Evolutionary conservation across 2,329 filamentous ascomycete genomes (phyloP), one percentile per base, ranked within the genome.

Genomic region (Ophioceras dolichostomum): DNA sequence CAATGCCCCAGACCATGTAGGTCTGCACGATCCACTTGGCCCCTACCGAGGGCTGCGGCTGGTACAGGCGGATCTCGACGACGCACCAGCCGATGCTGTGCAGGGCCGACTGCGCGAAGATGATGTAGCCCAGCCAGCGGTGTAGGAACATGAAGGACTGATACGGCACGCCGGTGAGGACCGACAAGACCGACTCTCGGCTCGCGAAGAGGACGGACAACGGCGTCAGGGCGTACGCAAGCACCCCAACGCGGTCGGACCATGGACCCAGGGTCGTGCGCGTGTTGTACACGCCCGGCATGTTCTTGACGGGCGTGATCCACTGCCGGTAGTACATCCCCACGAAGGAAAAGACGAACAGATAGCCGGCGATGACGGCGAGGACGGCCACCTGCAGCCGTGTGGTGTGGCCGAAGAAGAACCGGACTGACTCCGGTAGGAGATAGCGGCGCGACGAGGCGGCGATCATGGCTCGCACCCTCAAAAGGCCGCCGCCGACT

Each of bases 111-210:
- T 87, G 82, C 1, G 73, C 52, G 38, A 83, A 71, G 44, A 88
- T 84, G 48, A 87, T 66, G 43, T 80, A 79, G 6, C 83, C 82
- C 0, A 79, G 60, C 82, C 82, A 87, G 22, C 80, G 76, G 53
- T 86, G 82, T 16, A 87, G 60, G 50, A 87, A 87, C 55, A 82
- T 79, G 65, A 87, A 85, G 48, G 71, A 74, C 46, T 86, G 81
- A 49, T 85, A 84, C 0, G 83, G 80, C 1, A 87, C 64, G 2
- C 83, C 82, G 0, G 81, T 87, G 34, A 84, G 54, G 12, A 82
- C 52, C 1, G 76, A 81, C 4, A 87, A 66, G 2, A 86, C 60
- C 1, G 76, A 82, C 51, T 87, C 82, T 29, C 82, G 68, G 40
- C 65, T 77, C n/a, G 72, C 67, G 10, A 87, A 65, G 34, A 83